These are phyloP conservation scores for Candida sojae DNA, from an alignment of 1,139 yeast genomes.

Conservation along the genomic window DNA sequence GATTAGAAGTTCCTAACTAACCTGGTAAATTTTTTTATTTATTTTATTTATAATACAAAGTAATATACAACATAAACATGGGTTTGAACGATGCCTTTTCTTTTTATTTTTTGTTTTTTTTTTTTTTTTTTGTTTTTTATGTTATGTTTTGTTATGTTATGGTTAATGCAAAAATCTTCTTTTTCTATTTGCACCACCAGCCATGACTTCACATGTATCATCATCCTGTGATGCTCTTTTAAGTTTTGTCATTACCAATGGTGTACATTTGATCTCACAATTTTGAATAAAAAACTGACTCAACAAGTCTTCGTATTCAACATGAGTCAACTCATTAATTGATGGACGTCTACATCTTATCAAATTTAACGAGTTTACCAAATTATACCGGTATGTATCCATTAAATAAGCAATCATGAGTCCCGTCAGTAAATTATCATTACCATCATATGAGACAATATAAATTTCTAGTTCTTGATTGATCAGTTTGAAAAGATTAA, in stretches of 20 bases:
- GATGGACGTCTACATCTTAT: slow-evolving; percentile 21
- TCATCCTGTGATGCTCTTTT: slow-evolving; percentile 33
- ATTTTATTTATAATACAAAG: slow-evolving; percentile 6
- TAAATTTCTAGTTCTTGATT: slow-evolving; percentile 37
- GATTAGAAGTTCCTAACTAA: slow-evolving; percentile 46
- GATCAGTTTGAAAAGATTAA: slow-evolving; percentile 36
- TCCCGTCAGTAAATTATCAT: slow-evolving; percentile 32
- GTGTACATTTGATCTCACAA: slow-evolving; percentile 24
- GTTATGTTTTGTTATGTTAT: too few relatives aligned
- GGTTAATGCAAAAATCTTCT: slow-evolving; percentile 13
- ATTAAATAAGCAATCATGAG: slow-evolving; percentile 41
- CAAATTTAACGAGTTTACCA: slow-evolving; percentile 28
- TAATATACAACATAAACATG: neutral
- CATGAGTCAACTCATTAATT: slow-evolving; percentile 25
- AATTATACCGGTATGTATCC: slow-evolving; percentile 43
- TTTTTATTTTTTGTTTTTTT: neutral
- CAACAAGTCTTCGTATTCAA: slow-evolving; percentile 45
- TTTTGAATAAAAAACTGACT: slow-evolving; percentile 43
- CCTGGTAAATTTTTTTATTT: slow-evolving; percentile 9
- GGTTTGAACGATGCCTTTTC: too few relatives aligned
- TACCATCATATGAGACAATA: slow-evolving; percentile 36
- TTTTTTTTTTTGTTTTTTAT: too few relatives aligned
- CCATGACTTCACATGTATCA: slow-evolving; percentile 13
- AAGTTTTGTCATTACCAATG: slow-evolving; percentile 19
- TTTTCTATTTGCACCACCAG: slow-evolving; percentile 18